Conservation (phyloP, 768 basidiomycete species). For the Daedaleopsis sinensis region DNA sequence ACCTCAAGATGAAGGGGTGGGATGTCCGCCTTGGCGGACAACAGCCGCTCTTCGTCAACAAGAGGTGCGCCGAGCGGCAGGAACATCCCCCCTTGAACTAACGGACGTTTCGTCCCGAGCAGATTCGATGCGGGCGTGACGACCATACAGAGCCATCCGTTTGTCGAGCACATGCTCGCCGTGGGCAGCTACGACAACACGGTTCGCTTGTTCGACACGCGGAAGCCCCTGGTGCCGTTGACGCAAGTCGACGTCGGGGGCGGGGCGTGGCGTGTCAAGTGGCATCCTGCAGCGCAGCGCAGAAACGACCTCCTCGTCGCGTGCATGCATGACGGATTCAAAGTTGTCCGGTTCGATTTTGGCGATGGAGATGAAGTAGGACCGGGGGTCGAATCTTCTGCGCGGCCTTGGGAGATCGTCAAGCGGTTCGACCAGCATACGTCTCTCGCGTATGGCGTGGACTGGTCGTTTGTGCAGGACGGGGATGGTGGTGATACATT, state of each 20-base stretch:
- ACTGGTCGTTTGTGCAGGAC: conserved; percentile 69
- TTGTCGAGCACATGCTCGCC: conserved; percentile 79
- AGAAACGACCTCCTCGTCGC: conserved; percentile 84
- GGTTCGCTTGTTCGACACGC: conserved; percentile 81
- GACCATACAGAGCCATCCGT: conserved; percentile 82
- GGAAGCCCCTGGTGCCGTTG: conserved; percentile 64
- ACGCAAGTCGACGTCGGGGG: conserved; percentile 74
- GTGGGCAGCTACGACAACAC: conserved; percentile 92
- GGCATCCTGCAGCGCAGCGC: conserved; percentile 80
- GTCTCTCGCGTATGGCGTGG: conserved; percentile 89
- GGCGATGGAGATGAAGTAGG: conserved; percentile 3
- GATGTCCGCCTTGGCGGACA: conserved; percentile 71
- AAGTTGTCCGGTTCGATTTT: conserved; percentile 61
- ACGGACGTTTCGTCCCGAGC: conserved; percentile 7
- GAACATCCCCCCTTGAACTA: background rate
- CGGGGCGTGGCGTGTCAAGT: conserved; percentile 95
- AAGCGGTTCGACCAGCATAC: conserved; percentile 74
- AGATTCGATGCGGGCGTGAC: conserved; percentile 96
- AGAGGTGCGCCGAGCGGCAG: conserved; percentile 46
- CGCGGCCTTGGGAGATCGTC: conserved; percentile 40
- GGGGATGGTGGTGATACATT: conserved; percentile 43
- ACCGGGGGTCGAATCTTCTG: conserved; percentile 1
- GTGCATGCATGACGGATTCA: conserved; percentile 98
- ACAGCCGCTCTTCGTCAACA: conserved; percentile 70
- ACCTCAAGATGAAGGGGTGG: conserved; percentile 89